Conservation (phyloP, 345 rosid genomes). For the Erodium maritimum region DNA sequence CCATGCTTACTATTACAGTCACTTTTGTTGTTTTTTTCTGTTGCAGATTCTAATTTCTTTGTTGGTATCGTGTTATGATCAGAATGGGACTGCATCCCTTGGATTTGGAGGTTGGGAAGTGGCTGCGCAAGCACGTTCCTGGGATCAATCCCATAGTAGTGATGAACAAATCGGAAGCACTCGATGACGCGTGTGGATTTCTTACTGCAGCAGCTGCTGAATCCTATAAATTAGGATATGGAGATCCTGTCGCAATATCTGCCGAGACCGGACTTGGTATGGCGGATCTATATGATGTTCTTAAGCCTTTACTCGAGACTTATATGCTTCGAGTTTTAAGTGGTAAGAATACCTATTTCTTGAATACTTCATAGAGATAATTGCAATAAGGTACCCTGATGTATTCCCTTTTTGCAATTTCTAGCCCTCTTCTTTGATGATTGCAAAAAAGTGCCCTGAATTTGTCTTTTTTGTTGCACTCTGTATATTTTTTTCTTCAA, state of each 20-base stretch:
- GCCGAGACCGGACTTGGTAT: constrained; percentile 96
- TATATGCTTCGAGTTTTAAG: constrained; percentile 40
- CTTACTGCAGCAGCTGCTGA: constrained; percentile 59
- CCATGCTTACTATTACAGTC: not conserved
- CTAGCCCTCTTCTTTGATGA: no score
- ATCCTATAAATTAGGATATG: constrained; percentile 59
- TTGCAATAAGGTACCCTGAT: no score
- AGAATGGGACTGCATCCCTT: constrained; percentile 88
- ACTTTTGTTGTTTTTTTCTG: no score
- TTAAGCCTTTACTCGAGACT: constrained; percentile 55
- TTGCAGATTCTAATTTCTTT: constrained; percentile 5
- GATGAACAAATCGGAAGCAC: constrained; percentile 82
- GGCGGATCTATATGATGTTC: constrained; percentile 67
- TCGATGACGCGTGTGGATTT: constrained; percentile 41
- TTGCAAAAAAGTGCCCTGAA: no score
- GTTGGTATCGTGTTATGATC: constrained; percentile 11
- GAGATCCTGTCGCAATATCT: constrained; percentile 83
- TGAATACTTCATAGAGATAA: not conserved
- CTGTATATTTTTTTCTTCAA: no score
- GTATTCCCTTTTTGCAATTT: no score
- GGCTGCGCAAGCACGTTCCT: constrained; percentile 79
- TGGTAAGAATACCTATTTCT: constrained; percentile 25
- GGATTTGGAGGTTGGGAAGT: constrained; percentile 88
- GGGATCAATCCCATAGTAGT: constrained; percentile 57
- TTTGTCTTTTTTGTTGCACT: no score